Base-by-base conservation (phyloP, 2,329 filamentous ascomycete genomes). In the Cladosporium sp. region DNA sequence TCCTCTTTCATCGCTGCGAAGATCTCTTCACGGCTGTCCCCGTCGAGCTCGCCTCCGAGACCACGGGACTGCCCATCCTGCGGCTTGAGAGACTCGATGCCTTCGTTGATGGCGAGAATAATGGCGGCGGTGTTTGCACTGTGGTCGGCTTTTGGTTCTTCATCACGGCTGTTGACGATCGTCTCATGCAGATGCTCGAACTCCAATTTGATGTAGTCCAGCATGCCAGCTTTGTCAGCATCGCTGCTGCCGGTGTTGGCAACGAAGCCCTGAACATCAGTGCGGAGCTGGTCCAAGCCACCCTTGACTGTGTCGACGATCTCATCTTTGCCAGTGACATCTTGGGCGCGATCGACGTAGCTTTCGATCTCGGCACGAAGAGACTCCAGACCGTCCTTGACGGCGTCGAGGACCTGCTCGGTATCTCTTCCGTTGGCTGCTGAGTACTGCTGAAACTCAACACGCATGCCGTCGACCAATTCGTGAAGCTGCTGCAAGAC, bases 331-430 rank as follows among this genome's bases (percentile, higher is more conserved):
- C 80, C 81, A 1, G 83, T 78, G 1, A 81, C 77, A 53, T 86
- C 86, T 13, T 82, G 77, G 7, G 84, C 81, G 41, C 83, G 83
- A 60, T 91, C 84, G 52, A 93, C 83, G 58, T 95, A 95, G 38
- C 75, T 76, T 63, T 96, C 89, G 49, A 97, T 88, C 52, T 95
- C 87, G 11, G 75, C 72, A 9, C 89, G 84, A 6, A 97, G 79
- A 58, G 82, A 85, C 58, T 95, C 89, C 12, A 96, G 78, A 0
- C 90, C 90, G 64, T 95, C 89, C 59, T 89, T 92, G 38, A 95
- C 85, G 1, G 89, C 88, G 66, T 93, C 88, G 4, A 96, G 75
- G 11, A 95, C 84, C 66, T 96, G 89, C 66, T 96, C 90, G 0
- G 89, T 92, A 64, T 93, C 89, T 52, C 84, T 80, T 36, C 86